These are phyloP conservation scores for Cystobasidium tubakii DNA, from an alignment of 768 basidiomycete species.

Conservation along the genomic window DNA sequence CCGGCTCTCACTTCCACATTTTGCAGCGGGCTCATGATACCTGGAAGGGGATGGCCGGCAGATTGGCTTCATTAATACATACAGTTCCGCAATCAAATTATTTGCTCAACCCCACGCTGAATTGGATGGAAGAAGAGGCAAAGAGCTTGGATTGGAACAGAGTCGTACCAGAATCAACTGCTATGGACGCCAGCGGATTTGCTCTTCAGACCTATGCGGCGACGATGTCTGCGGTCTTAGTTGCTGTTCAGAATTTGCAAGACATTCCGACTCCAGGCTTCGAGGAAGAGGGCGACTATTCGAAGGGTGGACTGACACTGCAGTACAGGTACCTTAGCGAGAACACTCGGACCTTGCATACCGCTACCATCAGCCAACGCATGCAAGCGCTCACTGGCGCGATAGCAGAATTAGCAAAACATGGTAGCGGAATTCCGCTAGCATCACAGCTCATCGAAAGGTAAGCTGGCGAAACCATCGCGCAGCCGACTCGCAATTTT, in stretches of 20 bases:
- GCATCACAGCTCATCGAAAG: background rate
- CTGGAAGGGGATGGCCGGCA: background rate
- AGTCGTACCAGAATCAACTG: background rate
- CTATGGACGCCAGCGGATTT: background rate
- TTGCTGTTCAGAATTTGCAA: constrained; percentile 42
- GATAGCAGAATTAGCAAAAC: background rate
- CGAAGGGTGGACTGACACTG: constrained; percentile 31
- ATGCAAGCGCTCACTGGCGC: background rate
- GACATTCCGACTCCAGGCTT: background rate
- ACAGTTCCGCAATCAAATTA: background rate
- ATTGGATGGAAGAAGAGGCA: background rate
- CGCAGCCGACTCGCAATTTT: too few relatives aligned
- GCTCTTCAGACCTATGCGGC: background rate
- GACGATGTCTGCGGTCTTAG: constrained; percentile 54
- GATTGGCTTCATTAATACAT: background rate
- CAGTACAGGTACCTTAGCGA: background rate
- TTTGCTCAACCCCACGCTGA: background rate
- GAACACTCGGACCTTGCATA: background rate
- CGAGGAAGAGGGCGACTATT: constrained; percentile 38
- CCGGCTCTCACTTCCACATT: background rate
- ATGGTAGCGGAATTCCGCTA: background rate
- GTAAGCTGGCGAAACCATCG: background rate
- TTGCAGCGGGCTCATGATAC: background rate
- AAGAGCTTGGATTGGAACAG: background rate
- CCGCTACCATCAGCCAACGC: background rate